These are phyloP conservation scores for Zymoseptoria tritici DNA, from an alignment of 2,329 filamentous ascomycete genomes.

Conservation along the genomic window DNA sequence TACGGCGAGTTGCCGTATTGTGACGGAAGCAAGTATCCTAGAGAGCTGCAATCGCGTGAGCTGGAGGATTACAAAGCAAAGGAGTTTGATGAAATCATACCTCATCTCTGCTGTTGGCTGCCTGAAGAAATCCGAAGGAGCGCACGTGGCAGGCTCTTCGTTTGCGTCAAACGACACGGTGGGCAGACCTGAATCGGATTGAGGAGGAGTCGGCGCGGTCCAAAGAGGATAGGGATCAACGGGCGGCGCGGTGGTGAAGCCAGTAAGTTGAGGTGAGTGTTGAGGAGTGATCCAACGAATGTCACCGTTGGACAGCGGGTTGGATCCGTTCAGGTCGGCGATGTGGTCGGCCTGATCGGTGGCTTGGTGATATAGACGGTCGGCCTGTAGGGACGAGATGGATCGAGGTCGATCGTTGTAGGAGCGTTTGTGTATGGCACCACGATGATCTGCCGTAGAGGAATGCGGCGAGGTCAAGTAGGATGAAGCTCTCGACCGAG, in stretches of 20 bases:
- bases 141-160: conserved; percentile 20
- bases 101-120: conserved; percentile 29
- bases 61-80: conserved; percentile 2
- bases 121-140: conserved; percentile 22
- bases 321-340: conserved; percentile 6
- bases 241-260: conserved; percentile 12
- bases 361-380: conserved; percentile 23
- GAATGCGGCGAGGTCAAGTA: conserved; percentile 18
- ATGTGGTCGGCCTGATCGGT: conserved; percentile 18
- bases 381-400: conserved; percentile 24
- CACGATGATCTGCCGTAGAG: conserved; percentile 16
- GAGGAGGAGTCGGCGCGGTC: conserved; percentile 28
- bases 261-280: conserved; percentile 26
- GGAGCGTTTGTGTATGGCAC: conserved; percentile 25
- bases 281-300: conserved; percentile 27
- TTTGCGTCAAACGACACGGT: conserved; percentile 24
- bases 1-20: conserved; percentile 26
- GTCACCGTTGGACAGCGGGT: conserved; percentile 5
- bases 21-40: conserved; percentile 31
- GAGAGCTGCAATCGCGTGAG: conserved; percentile 24
- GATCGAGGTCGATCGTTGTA: conserved; percentile 19
- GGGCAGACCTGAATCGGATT: conserved; percentile 28
- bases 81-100: conserved; percentile 16
- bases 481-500: conserved; percentile 21
- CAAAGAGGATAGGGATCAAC: conserved; percentile 26